phyloP scores from a whole-genome alignment of 2,329 filamentous ascomycete species.

The Alternaria rosae region DNA sequence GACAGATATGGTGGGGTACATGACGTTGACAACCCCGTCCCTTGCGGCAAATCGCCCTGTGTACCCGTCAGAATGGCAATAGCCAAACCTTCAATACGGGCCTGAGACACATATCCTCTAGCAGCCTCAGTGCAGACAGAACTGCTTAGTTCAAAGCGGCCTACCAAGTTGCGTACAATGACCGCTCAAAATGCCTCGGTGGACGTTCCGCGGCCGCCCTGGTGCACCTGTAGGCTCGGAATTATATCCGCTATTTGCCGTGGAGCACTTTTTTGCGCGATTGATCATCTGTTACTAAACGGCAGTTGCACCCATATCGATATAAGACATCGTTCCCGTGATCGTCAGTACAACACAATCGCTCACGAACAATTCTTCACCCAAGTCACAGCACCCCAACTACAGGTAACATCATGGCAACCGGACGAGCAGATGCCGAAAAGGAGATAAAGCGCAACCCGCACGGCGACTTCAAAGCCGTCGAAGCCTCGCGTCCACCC shows the following conservation, averaged over 20 bases:
- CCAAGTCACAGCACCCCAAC: not conserved
- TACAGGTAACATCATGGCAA: constrained; percentile 17
- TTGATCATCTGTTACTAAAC: constrained; percentile 11
- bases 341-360: not conserved
- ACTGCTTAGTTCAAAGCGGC: not conserved
- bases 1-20: constrained; percentile 26
- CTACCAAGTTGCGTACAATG: not conserved
- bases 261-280: constrained; percentile 1
- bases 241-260: constrained; percentile 30
- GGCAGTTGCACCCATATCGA: not conserved
- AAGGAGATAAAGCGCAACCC: constrained; percentile 66
- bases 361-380: not conserved
- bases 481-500: constrained; percentile 70
- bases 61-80: constrained; percentile 11
- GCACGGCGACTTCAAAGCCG: constrained; percentile 76
- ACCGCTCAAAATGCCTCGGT: not conserved
- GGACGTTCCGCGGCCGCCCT: constrained; percentile 14
- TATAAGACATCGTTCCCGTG: not conserved
- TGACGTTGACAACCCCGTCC: constrained; percentile 15
- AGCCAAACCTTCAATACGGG: not conserved
- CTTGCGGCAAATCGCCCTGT: constrained; percentile 4
- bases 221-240: constrained; percentile 14
- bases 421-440: constrained; percentile 55
- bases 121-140: not conserved
- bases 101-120: not conserved